A percentile compares a stretch with the other conserved stretches of the same genome.
Conservation (phyloP, 2,329 filamentous ascomycete species). For the Microascus cirrosus region DNA sequence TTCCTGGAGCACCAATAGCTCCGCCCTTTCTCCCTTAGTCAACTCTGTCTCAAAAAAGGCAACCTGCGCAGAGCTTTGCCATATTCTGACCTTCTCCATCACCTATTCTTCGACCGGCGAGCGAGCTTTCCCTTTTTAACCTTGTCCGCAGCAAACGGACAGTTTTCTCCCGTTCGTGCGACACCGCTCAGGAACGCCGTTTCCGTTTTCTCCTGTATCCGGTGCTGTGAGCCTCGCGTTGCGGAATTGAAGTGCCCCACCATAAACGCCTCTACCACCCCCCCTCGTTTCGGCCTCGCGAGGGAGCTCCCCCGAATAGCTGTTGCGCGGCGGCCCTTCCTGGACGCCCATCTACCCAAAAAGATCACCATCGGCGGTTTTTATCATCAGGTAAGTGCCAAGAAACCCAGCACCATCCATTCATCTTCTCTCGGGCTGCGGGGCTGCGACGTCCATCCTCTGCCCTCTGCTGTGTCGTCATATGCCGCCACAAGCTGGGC, state of each 20-base stretch:
- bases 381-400: not conserved
- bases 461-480: not conserved
- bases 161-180: not conserved
- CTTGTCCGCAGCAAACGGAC: not conserved
- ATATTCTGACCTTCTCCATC: not conserved
- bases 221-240: not conserved
- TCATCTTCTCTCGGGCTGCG: not conserved
- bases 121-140: not conserved
- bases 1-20: not conserved
- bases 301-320: not conserved
- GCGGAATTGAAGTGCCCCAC: not conserved
- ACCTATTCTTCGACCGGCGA: not conserved
- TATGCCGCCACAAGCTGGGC: not conserved
- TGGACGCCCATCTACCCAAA: not conserved
- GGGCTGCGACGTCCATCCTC: not conserved
- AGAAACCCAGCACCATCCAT: not conserved
- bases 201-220: not conserved
- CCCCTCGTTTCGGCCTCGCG: not conserved
- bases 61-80: not conserved
- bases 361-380: not conserved
- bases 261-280: not conserved
- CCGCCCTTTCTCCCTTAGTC: not conserved
- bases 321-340: not conserved
- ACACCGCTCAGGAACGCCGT: not conserved
- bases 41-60: not conserved